A percentile compares a stretch with the other conserved stretches of the same genome.
Conservation (phyloP, 257 asterid genomes). For the Osmanthus fragrans region DNA sequence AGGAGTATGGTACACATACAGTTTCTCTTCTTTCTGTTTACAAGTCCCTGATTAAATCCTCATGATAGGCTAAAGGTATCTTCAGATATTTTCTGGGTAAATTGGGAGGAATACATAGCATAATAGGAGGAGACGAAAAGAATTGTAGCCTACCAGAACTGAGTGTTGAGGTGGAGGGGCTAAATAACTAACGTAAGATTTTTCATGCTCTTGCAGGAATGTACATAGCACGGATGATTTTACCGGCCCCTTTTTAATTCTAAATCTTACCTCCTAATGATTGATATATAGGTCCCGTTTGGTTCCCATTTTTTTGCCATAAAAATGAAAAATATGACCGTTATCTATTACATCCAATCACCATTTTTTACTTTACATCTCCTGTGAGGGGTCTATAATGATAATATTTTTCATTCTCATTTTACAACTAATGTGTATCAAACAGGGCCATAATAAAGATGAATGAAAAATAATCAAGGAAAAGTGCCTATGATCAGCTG, state of each 20-base stretch:
- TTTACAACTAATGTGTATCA: no score
- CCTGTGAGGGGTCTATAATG: no score
- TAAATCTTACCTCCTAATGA: background rate
- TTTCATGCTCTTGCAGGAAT: background rate
- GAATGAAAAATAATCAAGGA: background rate
- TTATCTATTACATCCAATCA: no score
- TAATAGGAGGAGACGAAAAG: background rate
- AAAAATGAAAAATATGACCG: no score
- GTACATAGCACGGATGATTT: background rate
- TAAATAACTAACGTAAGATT: background rate
- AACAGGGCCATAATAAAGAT: no score
- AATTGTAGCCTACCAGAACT: background rate
- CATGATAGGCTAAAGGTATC: background rate
- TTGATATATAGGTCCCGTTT: no score
- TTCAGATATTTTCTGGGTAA: background rate
- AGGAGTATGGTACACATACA: background rate
- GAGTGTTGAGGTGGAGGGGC: background rate
- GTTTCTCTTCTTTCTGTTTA: background rate
- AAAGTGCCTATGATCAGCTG: conserved; percentile 1
- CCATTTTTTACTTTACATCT: no score
- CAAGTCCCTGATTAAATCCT: background rate
- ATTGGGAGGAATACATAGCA: background rate
- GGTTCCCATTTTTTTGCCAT: no score
- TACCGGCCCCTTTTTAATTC: background rate
- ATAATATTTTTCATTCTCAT: no score